Conservation (phyloP, 2,329 filamentous ascomycete genomes). For the Plectosphaerella sp. region DNA sequence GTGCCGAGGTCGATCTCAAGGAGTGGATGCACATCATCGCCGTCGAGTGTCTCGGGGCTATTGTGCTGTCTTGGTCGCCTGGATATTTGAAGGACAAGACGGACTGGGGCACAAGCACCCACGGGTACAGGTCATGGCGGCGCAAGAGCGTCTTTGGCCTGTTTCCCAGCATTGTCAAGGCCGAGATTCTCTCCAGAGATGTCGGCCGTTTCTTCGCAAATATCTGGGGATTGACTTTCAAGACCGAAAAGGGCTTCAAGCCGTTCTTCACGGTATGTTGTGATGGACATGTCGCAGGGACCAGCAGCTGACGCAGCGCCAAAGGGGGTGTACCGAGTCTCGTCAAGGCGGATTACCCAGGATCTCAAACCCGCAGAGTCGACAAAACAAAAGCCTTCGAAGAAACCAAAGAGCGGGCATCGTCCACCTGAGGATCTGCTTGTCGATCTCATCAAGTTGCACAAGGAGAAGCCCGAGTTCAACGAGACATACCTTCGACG, state of each 20-base stretch:
- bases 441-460: slow-evolving; percentile 40
- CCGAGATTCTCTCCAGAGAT: slow-evolving; percentile 30
- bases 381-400: slow-evolving; percentile 15
- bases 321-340: slow-evolving; percentile 14
- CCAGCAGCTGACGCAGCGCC: background rate
- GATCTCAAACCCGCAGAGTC: slow-evolving; percentile 16
- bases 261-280: slow-evolving; percentile 45
- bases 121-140: slow-evolving; percentile 46
- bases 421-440: slow-evolving; percentile 31
- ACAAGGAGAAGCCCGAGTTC: slow-evolving; percentile 40
- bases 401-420: slow-evolving; percentile 16
- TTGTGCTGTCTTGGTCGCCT: slow-evolving; percentile 49
- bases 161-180: slow-evolving; percentile 36
- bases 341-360: slow-evolving; percentile 26
- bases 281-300: background rate
- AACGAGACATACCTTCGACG: slow-evolving; percentile 42
- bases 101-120: slow-evolving; percentile 41
- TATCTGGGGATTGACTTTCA: slow-evolving; percentile 40
- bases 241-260: slow-evolving; percentile 35
- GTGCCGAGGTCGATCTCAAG: slow-evolving; percentile 39
- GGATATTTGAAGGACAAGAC: slow-evolving; percentile 37
- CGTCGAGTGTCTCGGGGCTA: slow-evolving; percentile 45
- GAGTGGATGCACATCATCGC: slow-evolving; percentile 54
- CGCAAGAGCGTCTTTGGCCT: slow-evolving; percentile 48
- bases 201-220: slow-evolving; percentile 34